phyloP scores from a whole-genome alignment of 257 asterid genomes.

The Pogostemon cablin region DNA sequence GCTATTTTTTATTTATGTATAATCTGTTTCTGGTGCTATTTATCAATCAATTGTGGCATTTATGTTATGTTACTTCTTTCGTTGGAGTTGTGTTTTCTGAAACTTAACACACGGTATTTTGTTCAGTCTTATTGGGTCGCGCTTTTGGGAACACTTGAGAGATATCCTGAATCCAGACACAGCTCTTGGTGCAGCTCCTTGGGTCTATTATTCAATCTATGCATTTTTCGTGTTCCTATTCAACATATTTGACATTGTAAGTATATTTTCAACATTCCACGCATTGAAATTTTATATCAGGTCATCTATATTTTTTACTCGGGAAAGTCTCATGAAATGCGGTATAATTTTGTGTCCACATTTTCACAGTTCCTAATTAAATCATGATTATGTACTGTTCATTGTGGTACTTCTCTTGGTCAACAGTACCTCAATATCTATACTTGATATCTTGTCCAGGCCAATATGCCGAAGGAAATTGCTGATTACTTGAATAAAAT shows the following conservation, averaged over 20 bases:
- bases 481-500: conserved; percentile 96
- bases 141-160: conserved; percentile 75
- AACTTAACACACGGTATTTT: conserved; percentile 35
- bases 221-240: conserved; percentile 90
- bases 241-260: conserved; percentile 96
- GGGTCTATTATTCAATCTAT: conserved; percentile 87
- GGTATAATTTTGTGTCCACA: neutral
- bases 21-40: neutral
- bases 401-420: conserved; percentile 15
- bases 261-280: conserved; percentile 39
- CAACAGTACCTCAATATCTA: neutral
- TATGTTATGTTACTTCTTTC: conserved; percentile 11
- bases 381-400: neutral
- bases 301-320: neutral
- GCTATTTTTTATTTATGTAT: neutral
- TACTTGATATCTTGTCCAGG: conserved; percentile 46
- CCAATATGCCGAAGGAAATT: conserved; percentile 98
- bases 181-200: conserved; percentile 80
- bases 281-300: neutral
- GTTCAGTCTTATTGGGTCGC: conserved; percentile 73
- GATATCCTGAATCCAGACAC: conserved; percentile 81
- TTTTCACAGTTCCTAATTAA: neutral
- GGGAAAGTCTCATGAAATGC: neutral
- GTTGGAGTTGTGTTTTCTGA: conserved; percentile 20
- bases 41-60: conserved; percentile 5